Base-by-base conservation (phyloP, 257 asterid species). In the Solanum stenotomum region DNA sequence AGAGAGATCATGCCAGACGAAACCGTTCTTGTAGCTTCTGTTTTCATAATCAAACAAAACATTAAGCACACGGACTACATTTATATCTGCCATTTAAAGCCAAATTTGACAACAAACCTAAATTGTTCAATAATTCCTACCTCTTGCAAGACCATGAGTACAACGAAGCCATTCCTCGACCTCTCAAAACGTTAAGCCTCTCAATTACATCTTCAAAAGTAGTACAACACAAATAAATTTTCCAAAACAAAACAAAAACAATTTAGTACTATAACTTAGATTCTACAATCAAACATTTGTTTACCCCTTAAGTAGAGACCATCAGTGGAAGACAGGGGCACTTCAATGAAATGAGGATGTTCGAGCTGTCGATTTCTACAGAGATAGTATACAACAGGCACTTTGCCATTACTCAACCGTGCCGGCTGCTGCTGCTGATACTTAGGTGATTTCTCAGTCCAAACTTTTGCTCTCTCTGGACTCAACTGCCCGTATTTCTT, bases 61-160 rank as follows among this genome's bases (percentile, higher is more conserved):
- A 29, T 38, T 20, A 72, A 56, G 63, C n/a, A 29, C 56, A 86
- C 34, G 38, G 27, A 46, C 27, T 42, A 46, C 25, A 74, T 34
- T 34, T 52, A 59, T n/a, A 35, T 68, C n/a, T 33, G 5, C 37
- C 20, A 44, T 46, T 38, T 29, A 11, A 87, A 37, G 29, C 42
- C 10, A 5, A 59, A 83, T 49, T 68, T 85, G 34, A 33, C 63
- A 85, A 87, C 89, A 78, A 25, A 27, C 27, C 27, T 3, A 63
- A 85, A 52, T 9, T 9, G 61, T 10, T 34, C 20, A n/a, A 67
- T 85, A 35, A 86, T 70, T 44, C 87, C 88, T 92, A 97, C 99
- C 99, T 96, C 93, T 97, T 97, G 95, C 98, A 97, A 91, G 99
- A 96, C 99, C 99, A 97, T 33, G 99, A 95, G 84, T 96, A 97